Conservation (phyloP, 345 rosid genomes). For the Salix dunnii region DNA sequence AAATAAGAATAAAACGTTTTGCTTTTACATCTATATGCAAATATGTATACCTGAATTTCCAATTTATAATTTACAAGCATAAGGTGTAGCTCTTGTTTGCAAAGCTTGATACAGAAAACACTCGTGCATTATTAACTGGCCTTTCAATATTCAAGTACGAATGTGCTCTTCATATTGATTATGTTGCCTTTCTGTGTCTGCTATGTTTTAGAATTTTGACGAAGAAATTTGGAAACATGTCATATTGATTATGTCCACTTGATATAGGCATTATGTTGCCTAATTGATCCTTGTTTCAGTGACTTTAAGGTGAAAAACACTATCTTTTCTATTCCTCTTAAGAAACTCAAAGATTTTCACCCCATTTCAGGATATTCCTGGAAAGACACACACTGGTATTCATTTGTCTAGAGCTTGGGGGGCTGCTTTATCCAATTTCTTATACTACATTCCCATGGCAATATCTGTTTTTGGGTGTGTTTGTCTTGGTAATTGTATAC, state of each 20-base stretch:
- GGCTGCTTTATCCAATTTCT: not conserved
- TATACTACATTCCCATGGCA: not conserved
- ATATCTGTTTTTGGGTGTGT: not conserved
- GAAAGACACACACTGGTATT: not conserved
- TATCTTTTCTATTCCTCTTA: not conserved
- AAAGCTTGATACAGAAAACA: not conserved
- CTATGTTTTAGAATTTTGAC: not conserved
- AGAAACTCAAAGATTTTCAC: not conserved
- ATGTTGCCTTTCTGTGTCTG: not conserved
- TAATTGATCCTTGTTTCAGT: not conserved
- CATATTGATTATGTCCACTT: not conserved
- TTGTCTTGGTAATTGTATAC: not conserved
- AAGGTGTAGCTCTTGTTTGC: not conserved
- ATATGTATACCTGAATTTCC: not conserved
- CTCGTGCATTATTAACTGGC: not conserved
- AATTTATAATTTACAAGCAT: not conserved
- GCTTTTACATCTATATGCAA: not conserved
- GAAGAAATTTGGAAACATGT: not conserved
- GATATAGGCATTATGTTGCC: not conserved
- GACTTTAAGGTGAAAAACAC: not conserved
- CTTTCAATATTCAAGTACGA: not conserved
- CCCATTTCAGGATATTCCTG: not conserved
- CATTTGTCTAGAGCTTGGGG: not conserved
- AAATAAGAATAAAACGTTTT: not conserved
- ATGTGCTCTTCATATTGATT: not conserved